Conservation (phyloP, 805 yeast genomes). For the Sugiyamaella lignohabitans region DNA sequence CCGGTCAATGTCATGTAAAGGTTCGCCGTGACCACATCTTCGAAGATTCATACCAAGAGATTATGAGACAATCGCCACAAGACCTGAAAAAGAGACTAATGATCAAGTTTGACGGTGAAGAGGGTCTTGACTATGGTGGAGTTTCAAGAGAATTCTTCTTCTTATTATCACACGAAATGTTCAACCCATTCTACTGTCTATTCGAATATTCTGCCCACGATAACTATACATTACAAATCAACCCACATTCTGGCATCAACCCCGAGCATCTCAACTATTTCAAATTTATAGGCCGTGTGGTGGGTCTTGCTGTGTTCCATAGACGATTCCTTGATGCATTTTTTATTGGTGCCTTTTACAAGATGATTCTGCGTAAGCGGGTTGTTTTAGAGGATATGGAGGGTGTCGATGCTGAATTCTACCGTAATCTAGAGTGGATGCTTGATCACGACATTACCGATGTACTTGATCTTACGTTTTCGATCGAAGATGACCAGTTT, state of each 20-base stretch:
- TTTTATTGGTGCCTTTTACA: conserved; percentile 96
- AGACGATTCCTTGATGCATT: conserved; percentile 96
- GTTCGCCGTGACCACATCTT: conserved; percentile 94
- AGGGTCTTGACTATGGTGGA: conserved; percentile 99
- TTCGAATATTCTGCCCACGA: conserved; percentile 98
- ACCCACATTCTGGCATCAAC: conserved; percentile 93
- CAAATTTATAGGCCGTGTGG: conserved; percentile 97
- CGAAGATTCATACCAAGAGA: conserved; percentile 96
- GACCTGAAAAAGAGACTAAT: conserved; percentile 94
- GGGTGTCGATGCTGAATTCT: conserved; percentile 96
- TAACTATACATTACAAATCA: conserved; percentile 94
- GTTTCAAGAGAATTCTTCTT: conserved; percentile 98
- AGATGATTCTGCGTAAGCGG: conserved; percentile 93
- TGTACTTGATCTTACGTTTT: conserved; percentile 79
- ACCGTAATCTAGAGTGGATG: conserved; percentile 92
- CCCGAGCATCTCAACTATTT: conserved; percentile 98
- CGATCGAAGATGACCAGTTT: conserved; percentile 82
- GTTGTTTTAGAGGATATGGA: conserved; percentile 96
- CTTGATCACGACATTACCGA: conserved; percentile 90
- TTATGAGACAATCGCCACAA: conserved; percentile 98
- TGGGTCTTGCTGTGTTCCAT: conserved; percentile 97
- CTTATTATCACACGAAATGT: conserved; percentile 95
- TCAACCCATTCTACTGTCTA: conserved; percentile 94
- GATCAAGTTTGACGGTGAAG: conserved; percentile 99
- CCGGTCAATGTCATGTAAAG: conserved; percentile 98